Conservation (phyloP, 2,329 filamentous ascomycete species). For the Shiraia bambusicola region DNA sequence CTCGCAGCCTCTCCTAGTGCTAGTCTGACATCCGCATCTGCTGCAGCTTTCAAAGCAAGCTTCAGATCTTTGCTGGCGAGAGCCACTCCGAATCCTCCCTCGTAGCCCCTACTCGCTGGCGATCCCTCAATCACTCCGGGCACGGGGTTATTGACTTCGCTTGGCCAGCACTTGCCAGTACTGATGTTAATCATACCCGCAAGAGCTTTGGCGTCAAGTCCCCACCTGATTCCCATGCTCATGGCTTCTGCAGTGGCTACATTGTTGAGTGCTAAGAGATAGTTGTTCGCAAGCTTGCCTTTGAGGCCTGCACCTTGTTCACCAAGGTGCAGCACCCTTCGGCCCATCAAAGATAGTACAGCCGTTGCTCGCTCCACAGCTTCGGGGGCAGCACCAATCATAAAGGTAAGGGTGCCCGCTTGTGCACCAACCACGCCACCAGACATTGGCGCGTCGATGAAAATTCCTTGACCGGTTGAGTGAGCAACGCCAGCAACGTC, state of each 20-base stretch:
- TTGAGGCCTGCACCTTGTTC: slow-evolving; percentile 81
- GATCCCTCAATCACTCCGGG: slow-evolving; percentile 76
- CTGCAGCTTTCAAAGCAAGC: slow-evolving; percentile 50
- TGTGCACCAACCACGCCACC: slow-evolving; percentile 90
- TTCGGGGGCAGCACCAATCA: slow-evolving; percentile 73
- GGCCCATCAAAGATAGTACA: slow-evolving; percentile 79
- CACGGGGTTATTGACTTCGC: slow-evolving; percentile 93
- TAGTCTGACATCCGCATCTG: slow-evolving; percentile 48
- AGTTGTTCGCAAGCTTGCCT: slow-evolving; percentile 96
- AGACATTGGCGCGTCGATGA: slow-evolving; percentile 96
- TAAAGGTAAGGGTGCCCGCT: slow-evolving; percentile 89
- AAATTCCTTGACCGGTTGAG: slow-evolving; percentile 67
- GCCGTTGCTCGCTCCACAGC: slow-evolving; percentile 66
- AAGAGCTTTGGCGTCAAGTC: slow-evolving; percentile 65
- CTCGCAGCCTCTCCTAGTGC: slow-evolving; percentile 50
- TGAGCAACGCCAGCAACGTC: slow-evolving; percentile 72
- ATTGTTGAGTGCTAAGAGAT: slow-evolving; percentile 91
- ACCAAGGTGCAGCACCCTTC: slow-evolving; percentile 82
- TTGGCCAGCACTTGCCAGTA: slow-evolving; percentile 95
- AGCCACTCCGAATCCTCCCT: slow-evolving; percentile 53
- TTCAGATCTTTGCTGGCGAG: slow-evolving; percentile 55
- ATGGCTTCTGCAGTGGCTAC: slow-evolving; percentile 69
- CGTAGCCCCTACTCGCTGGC: slow-evolving; percentile 72
- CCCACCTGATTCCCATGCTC: slow-evolving; percentile 65
- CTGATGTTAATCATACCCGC: slow-evolving; percentile 88